Percentiles rank a stretch among this genome's conserved stretches.
Evolutionary conservation across 2,329 filamentous ascomycete genomes (phyloP).

Genomic region (Pleomassaria siparia): DNA sequence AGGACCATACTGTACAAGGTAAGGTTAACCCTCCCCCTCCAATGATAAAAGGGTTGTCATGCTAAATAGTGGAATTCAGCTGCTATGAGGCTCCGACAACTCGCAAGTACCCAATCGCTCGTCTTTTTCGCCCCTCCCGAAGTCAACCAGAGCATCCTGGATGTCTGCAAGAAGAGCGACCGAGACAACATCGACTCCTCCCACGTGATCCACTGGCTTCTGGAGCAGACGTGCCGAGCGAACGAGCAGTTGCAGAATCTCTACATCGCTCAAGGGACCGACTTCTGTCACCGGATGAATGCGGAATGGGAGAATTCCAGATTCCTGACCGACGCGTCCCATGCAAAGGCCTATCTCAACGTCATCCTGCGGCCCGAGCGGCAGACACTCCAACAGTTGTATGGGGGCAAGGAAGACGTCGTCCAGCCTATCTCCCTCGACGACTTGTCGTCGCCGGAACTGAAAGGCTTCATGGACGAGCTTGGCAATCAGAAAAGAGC

Average conservation of each 20-base stretch:
- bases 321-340: slow-evolving; percentile 38
- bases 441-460: slow-evolving; percentile 18
- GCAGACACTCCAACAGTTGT: slow-evolving; percentile 59
- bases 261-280: slow-evolving; percentile 60
- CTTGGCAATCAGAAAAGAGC: slow-evolving; percentile 45
- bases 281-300: slow-evolving; percentile 60
- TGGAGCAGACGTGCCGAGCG: slow-evolving; percentile 61
- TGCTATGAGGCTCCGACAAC: slow-evolving; percentile 64
- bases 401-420: slow-evolving; percentile 38
- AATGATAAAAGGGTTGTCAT: not conserved
- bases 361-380: slow-evolving; percentile 55
- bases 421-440: slow-evolving; percentile 20
- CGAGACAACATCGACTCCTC: slow-evolving; percentile 45
- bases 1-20: slow-evolving; percentile 63
- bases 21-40: slow-evolving; percentile 11
- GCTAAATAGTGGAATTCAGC: slow-evolving; percentile 48
- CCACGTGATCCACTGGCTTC: slow-evolving; percentile 61
- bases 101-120: slow-evolving; percentile 57
- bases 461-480: slow-evolving; percentile 31
- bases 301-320: slow-evolving; percentile 47
- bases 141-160: slow-evolving; percentile 61
- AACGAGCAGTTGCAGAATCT: slow-evolving; percentile 61
- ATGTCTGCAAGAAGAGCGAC: slow-evolving; percentile 42
- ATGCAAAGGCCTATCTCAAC: slow-evolving; percentile 46
- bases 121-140: slow-evolving; percentile 57